A percentile compares a stretch with the other conserved stretches of the same genome.
These are phyloP conservation scores for Populus hybrid DNA, from an alignment of 441 rosid genomes.

Conservation along the genomic window DNA sequence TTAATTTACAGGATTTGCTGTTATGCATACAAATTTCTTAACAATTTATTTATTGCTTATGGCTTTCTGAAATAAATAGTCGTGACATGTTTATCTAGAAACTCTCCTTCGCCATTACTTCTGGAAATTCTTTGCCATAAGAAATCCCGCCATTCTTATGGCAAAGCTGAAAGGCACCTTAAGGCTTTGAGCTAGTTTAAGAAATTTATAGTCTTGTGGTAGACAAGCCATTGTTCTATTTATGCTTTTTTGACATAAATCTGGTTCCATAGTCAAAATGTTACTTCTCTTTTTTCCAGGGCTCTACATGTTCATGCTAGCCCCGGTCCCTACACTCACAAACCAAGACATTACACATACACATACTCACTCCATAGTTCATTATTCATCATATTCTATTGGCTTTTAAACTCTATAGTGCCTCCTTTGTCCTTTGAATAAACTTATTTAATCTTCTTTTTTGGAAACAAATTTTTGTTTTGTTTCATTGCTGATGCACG, in stretches of 20 bases:
- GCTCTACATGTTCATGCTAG: background rate
- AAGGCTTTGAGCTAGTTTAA: background rate
- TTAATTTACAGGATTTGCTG: background rate
- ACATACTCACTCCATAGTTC: background rate
- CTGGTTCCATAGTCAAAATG: background rate
- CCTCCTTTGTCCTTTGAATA: background rate
- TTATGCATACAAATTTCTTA: background rate
- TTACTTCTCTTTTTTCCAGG: background rate
- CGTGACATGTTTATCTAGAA: background rate
- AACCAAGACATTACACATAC: too few species aligned
- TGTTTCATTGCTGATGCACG: background rate
- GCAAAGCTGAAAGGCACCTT: background rate
- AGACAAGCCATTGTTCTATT: background rate
- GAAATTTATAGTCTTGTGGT: background rate
- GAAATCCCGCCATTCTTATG: background rate
- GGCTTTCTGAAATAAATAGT: background rate
- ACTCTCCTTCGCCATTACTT: background rate
- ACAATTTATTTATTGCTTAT: background rate
- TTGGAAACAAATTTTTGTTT: background rate
- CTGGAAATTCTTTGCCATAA: background rate
- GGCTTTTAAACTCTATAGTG: background rate
- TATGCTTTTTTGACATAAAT: background rate
- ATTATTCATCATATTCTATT: background rate
- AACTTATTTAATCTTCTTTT: background rate
- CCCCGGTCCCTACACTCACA: background rate